Conservation (phyloP, 106 monocot species). For the Phalaenopsis equestris region DNA sequence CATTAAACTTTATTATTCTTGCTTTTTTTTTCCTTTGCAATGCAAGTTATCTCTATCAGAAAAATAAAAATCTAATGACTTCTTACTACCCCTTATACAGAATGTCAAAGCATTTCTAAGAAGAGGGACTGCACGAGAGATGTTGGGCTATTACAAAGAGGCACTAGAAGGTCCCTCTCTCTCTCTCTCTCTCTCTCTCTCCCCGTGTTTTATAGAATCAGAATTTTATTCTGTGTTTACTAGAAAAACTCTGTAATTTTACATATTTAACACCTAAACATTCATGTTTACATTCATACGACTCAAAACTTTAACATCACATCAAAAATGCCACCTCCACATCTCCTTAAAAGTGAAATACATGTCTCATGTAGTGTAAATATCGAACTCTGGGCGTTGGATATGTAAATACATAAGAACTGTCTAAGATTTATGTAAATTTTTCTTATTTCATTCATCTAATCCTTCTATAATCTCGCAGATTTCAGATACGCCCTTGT, state of each 20-base stretch:
- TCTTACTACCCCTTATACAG: conserved; percentile 18
- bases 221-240: background rate
- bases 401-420: too few species aligned
- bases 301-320: too few species aligned
- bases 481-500: conserved; percentile 94
- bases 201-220: background rate
- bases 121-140: conserved; percentile 90
- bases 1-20: too few species aligned
- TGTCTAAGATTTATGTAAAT: background rate
- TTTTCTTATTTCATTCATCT: background rate
- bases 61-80: background rate
- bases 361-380: too few species aligned
- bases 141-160: conserved; percentile 85
- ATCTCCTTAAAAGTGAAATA: too few species aligned
- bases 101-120: conserved; percentile 90
- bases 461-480: conserved; percentile 11
- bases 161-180: conserved; percentile 73
- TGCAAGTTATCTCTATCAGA: too few species aligned
- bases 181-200: conserved; percentile 7
- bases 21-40: too few species aligned
- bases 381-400: too few species aligned
- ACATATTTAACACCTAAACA: too few species aligned
- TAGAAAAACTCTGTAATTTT: background rate
- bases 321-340: too few species aligned
- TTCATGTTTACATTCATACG: too few species aligned